Evolutionary conservation across 78 protist species (phyloP).

Genomic region (Bigelowiella natans): DNA sequence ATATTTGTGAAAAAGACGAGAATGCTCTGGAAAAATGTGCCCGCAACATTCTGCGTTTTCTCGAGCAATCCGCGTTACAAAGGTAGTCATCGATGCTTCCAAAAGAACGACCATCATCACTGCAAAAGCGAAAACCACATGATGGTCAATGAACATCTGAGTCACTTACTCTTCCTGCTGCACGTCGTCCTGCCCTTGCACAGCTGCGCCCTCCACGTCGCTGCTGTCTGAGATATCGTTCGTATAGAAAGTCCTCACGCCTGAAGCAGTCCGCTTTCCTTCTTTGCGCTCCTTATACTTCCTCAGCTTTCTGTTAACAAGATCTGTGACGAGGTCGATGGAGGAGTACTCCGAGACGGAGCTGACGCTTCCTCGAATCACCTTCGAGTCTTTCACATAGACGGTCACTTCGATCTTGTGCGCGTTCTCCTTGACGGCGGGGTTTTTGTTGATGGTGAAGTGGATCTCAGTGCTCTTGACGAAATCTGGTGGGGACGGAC

Average conservation of each 20-base stretch:
- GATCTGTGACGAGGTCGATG: slow-evolving; percentile 15
- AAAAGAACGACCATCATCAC: too few species aligned
- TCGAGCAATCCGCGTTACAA: too few species aligned
- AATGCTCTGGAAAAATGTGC: too few species aligned
- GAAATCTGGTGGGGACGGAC: too few species aligned
- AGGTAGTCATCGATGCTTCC: too few species aligned
- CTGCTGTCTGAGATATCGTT: neutral
- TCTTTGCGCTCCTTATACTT: slow-evolving; percentile 30
- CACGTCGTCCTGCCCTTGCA: neutral
- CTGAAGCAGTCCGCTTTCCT: neutral
- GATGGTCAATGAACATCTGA: neutral
- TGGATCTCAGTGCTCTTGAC: neutral
- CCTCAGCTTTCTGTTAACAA: slow-evolving; percentile 17
- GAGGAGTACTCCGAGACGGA: slow-evolving; percentile 15
- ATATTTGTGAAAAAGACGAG: neutral
- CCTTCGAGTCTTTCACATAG: neutral
- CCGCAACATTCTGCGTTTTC: too few species aligned
- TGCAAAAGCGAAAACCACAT: neutral
- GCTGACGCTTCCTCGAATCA: neutral
- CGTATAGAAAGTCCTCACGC: neutral
- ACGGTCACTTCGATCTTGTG: neutral
- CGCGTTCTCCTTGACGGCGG: neutral
- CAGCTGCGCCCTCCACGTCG: neutral
- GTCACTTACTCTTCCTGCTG: neutral
- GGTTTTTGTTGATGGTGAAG: neutral